A percentile compares a stretch with the other conserved stretches of the same genome.
Conservation (phyloP, 345 rosid species). For the thale cress (Arabidopsis thaliana) region TAIR10.1 NC_003071.7:15227001-15227500, state of each 20-base stretch:
- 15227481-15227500: not conserved
- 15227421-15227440: not conserved
- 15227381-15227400: not conserved
- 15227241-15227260: constrained; percentile 1
- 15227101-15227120: not conserved
- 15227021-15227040: not conserved
- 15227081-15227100: too few species aligned
- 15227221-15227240: not conserved
- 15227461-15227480: too few species aligned
- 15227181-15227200: not conserved
- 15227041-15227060: not conserved
- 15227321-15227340: constrained; percentile 8
- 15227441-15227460: too few species aligned
- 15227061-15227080: too few species aligned
- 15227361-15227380: not conserved
- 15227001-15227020: not conserved
- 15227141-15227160: not conserved
- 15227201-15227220: not conserved
- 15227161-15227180: constrained; percentile 2
- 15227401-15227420: constrained; percentile 24
- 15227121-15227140: not conserved
- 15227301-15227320: not conserved
- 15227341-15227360: constrained; percentile 8
- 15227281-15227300: not conserved
- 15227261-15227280: constrained; percentile 21